A percentile compares a stretch with the other conserved stretches of the same genome.
phyloP scores from a whole-genome alignment of 805 yeast genomes.

The Blastobotrys terrestris region DNA sequence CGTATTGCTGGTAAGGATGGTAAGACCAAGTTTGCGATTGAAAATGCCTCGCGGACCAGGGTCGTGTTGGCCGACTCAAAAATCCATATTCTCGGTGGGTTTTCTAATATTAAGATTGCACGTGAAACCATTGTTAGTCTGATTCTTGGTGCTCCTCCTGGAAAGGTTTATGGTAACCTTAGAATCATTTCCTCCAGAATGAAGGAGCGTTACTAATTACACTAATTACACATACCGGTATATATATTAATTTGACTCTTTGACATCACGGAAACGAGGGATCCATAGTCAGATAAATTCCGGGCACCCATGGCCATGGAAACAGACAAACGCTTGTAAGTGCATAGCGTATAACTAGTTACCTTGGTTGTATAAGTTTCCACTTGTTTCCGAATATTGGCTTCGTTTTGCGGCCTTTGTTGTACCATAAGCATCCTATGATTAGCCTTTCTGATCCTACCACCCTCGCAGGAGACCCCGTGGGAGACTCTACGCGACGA shows the following conservation, averaged over 20 bases:
- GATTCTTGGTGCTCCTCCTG: slow-evolving; percentile 97
- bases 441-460: too few relatives aligned
- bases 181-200: slow-evolving; percentile 95
- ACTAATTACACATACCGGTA: background rate
- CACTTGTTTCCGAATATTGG: too few relatives aligned
- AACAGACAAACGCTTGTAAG: background rate
- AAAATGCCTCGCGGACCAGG: slow-evolving; percentile 96
- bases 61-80: slow-evolving; percentile 95
- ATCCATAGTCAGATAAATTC: background rate
- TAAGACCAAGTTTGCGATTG: slow-evolving; percentile 96
- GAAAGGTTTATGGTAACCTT: slow-evolving; percentile 94
- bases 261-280: background rate
- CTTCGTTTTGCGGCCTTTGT: too few relatives aligned
- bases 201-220: slow-evolving; percentile 78
- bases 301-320: background rate
- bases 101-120: slow-evolving; percentile 97
- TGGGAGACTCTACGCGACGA: too few relatives aligned
- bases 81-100: slow-evolving; percentile 95
- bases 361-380: too few relatives aligned
- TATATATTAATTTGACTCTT: background rate
- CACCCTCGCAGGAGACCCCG: too few relatives aligned
- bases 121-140: slow-evolving; percentile 92
- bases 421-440: too few relatives aligned
- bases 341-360: background rate
- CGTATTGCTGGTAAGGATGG: slow-evolving; percentile 99